Base-by-base conservation (phyloP, 192 early-diverging fungal genomes). In the Piromyces finnis region DNA sequence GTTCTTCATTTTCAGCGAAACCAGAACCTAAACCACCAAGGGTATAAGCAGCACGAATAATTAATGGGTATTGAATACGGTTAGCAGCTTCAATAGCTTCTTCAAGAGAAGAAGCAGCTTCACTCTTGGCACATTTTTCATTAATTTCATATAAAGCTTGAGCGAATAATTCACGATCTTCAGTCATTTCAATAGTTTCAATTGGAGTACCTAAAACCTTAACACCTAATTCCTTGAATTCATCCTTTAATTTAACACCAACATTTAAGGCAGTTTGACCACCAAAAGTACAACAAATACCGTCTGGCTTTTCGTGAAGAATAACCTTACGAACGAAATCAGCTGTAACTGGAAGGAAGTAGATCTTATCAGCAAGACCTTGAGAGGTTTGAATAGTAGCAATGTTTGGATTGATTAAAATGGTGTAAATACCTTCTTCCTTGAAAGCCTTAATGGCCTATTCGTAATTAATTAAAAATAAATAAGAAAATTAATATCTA, bases 401-500 rank as follows among this genome's bases (percentile, higher is more conserved):
- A 85, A 99, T 99, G 90, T 99, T 99, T 79, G 97, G 96, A 83
- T 99, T 99, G 86, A 99, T 97, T 68, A 99, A 86, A 79, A 99
- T 88, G n/a, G 97, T 99, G 85, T 96, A 95, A 81, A 99, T 94
- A 27, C 93, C 93, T 84, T 97, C 95, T 84, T 98, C 96, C 87
- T 95, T 97, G 80, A 99, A 88, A 29, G 97, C 97, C 88, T 99
- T 99, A 90, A 99, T 99, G 11, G 96, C 96, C 87, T 95, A 89
- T 30, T 39, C 77, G 18, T 83, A 78, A n/a, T n/a, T n/a, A n/a
- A n/a, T n/a, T n/a, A n/a, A n/a, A n/a, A n/a, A n/a, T n/a, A n/a
- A n/a, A n/a, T n/a, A n/a, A n/a, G n/a, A n/a, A n/a, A n/a, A n/a
- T n/a, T n/a, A n/a, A n/a, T n/a, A n/a, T n/a, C n/a, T n/a, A n/a